Evolutionary conservation across 371 early-diverging fungal genomes (phyloP).

Genomic region (Apophysomyces elegans): DNA sequence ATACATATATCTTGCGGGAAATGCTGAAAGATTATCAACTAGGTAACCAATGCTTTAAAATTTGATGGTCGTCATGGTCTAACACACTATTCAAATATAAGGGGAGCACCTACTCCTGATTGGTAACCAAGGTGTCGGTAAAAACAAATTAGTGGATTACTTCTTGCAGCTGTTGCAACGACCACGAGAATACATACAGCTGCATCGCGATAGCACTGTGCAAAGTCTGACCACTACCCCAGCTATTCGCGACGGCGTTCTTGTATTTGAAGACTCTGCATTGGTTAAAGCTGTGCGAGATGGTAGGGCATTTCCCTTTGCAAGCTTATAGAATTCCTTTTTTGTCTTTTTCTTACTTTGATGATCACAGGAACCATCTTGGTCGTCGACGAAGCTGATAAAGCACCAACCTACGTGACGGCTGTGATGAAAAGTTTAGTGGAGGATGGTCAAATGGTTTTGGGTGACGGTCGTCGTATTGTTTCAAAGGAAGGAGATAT

Average conservation of each 20-base stretch:
- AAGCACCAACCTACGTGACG: slow-evolving; percentile 86
- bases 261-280: slow-evolving; percentile 81
- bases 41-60: slow-evolving; percentile 18
- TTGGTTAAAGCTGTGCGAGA: slow-evolving; percentile 70
- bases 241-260: slow-evolving; percentile 73
- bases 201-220: slow-evolving; percentile 86
- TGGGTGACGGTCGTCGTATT: slow-evolving; percentile 83
- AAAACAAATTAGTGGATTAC: slow-evolving; percentile 83
- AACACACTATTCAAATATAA: slow-evolving; percentile 10
- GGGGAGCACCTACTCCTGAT: slow-evolving; percentile 77
- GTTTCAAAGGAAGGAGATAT: slow-evolving; percentile 55
- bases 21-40: slow-evolving; percentile 76
- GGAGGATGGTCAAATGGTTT: slow-evolving; percentile 87
- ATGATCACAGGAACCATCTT: slow-evolving; percentile 62
- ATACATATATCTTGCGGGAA: slow-evolving; percentile 70
- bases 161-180: slow-evolving; percentile 74
- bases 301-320: slow-evolving; percentile 25
- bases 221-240: slow-evolving; percentile 81
- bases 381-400: slow-evolving; percentile 89
- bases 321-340: neutral
- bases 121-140: slow-evolving; percentile 88
- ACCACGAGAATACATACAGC: slow-evolving; percentile 86
- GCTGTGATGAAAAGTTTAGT: slow-evolving; percentile 79
- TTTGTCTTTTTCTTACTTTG: slow-evolving; percentile 4
- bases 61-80: neutral